Conservation (phyloP, 2,329 filamentous ascomycete species). For the Didymella keratinophila region DNA sequence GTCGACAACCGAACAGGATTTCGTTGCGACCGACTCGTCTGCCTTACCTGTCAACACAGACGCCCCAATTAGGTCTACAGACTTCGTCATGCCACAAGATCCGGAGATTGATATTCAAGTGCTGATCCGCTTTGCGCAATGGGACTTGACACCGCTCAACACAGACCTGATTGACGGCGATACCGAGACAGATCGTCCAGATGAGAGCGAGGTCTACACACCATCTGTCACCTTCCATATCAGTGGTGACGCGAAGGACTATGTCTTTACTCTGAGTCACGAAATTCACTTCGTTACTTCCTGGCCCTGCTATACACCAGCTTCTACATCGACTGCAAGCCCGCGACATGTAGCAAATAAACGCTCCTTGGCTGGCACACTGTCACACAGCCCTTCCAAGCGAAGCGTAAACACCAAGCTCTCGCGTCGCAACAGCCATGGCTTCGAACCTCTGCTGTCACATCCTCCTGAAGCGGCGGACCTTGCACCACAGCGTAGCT, state of each 20-base stretch:
- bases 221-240: conserved; percentile 48
- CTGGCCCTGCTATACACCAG: conserved; percentile 60
- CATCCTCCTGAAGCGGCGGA: conserved; percentile 44
- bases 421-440: conserved; percentile 44
- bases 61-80: conserved; percentile 37
- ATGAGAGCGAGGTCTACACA: conserved; percentile 35
- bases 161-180: conserved; percentile 38
- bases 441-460: conserved; percentile 46
- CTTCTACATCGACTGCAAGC: conserved; percentile 30
- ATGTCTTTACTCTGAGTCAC: conserved; percentile 53
- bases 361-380: conserved; percentile 31
- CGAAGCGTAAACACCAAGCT: conserved; percentile 36
- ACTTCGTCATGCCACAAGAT: conserved; percentile 52
- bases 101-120: conserved; percentile 23
- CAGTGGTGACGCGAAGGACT: conserved; percentile 18
- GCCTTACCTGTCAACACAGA: conserved; percentile 40
- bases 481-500: conserved; percentile 38
- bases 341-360: conserved; percentile 37
- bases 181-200: conserved; percentile 16
- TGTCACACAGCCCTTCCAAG: conserved; percentile 46
- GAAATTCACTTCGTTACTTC: conserved; percentile 64
- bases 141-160: conserved; percentile 39
- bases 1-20: conserved; percentile 46
- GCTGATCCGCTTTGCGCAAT: conserved; percentile 35
- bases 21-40: conserved; percentile 47